Base-by-base conservation (phyloP, 2,329 filamentous ascomycete genomes). In the Fusarium austroafricanum region DNA sequence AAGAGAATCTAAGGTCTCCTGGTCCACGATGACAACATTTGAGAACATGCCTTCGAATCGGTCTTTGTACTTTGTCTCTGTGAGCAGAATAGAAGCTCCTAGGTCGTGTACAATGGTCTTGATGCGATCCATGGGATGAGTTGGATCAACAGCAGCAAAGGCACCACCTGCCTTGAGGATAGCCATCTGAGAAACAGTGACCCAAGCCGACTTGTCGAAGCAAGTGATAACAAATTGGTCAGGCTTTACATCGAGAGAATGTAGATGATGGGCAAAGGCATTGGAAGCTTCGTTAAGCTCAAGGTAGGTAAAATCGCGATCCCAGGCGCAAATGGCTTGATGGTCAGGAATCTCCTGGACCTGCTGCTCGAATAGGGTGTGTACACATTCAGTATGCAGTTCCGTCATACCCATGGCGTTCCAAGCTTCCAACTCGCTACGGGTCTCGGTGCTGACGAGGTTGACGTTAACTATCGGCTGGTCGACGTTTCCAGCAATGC, bases 121-220 rank as follows among this genome's bases (percentile, higher is more conserved):
- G 21, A 49, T 15, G 17, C 45, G 45, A 37, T 42, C 20, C 2
- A 17, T 42, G 9, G 46, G 46, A 26, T 38, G 18, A 20, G 46
- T 18, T 26, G 31, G 33, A 29, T 50, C 44, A 23, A 47, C 5
- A 3, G 44, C 44, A 47, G 44, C 44, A 12, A 47, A 33, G 1
- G 44, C 44, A 5, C 29, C 44, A n/a, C 44, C 44, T 4, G 44
- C 44, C 10, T 47, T 47, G 6, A 47, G 44, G 29, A 47, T 47
- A 35, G 18, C 29, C 44, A 47, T 47, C 44, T 47, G 44, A 17
- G 44, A 47, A 9, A 47, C 44, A 21, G 44, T 20, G 6, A 35
- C 44, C 44, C 44, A 47, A 6, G 44, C 44, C 44, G 44, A 47
- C 29, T 47, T 47, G 29, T 47, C 44, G 18, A 47, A 47, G 29